Evolutionary conservation across 2,329 filamentous ascomycete genomes (phyloP), one percentile per base, ranked within the genome.

Genomic region (Fusarium piperis): DNA sequence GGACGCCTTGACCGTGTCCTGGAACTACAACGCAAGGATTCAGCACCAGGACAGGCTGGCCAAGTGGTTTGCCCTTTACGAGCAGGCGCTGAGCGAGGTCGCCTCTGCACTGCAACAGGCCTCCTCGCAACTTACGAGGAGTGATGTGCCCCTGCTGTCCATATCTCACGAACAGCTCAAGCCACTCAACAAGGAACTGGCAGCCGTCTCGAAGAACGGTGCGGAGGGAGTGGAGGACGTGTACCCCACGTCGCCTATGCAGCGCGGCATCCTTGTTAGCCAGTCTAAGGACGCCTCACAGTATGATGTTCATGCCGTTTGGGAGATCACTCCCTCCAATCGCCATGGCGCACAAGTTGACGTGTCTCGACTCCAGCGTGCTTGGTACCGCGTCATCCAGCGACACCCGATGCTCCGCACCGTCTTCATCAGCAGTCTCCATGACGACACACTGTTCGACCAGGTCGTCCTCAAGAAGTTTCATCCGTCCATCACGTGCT

Each of bases 381-480:
- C 58, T 15, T 61, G 58, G 58, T 9, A 51, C 26, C 18, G n/a
- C 20, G 58, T 61, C 44, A 26, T 61, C 58, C 41, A 61, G 26
- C 44, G 58, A 16, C 58, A 61, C 23, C 32, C 58, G 11, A 38
- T 51, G 23, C 46, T 61, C 10, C 58, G 58, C 20, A 61, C 58
- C 6, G 44, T 61, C 18, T 53, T 61, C 77, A 11, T 60, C 79
- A 28, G 69, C 10, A 39, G 59, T 26, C 33, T 62, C 5, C 53
- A 26, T 12, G 58, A 62, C 3, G 32, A 53, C 52, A 48, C 51
- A 6, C 39, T 18, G 30, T 62, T 66, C 46, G 59, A 62, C 18
- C 64, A 66, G 33, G 64, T 66, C 11, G 38, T 66, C 9, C 53
- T 66, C 16, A 63, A 38, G 4, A 18, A 52, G 18, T 30, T 41